Evolutionary conservation across 108 stramenopile genomes (phyloP).

Genomic region (Bacterosira constricta): DNA sequence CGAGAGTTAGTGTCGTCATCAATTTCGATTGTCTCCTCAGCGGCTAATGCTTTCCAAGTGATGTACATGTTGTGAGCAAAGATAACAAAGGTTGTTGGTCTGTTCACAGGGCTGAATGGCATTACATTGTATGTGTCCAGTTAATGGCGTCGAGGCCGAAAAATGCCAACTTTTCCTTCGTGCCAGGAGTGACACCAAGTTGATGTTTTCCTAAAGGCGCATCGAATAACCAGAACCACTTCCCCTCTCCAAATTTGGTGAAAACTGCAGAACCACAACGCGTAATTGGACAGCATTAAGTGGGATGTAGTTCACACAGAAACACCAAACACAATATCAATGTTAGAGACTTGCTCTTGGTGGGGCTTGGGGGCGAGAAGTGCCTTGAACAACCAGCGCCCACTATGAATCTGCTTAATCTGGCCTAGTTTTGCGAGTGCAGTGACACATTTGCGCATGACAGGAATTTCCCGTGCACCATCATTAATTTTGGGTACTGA

Average conservation of each 20-base stretch:
- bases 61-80: background rate
- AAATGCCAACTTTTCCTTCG: background rate
- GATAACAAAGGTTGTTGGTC: background rate
- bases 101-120: background rate
- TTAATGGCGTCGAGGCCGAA: too few species aligned
- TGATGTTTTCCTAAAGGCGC: background rate
- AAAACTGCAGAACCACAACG: background rate
- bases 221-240: constrained; percentile 1
- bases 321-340: background rate
- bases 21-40: background rate
- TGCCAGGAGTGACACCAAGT: background rate
- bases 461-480: background rate
- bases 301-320: background rate
- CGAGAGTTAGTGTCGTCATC: background rate
- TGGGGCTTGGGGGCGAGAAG: background rate
- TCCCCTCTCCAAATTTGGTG: background rate
- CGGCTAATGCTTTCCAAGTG: background rate
- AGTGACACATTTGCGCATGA: background rate
- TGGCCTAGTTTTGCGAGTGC: too few species aligned
- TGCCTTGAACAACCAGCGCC: background rate
- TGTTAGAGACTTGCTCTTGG: background rate
- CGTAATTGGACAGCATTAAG: background rate
- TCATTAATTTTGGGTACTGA: background rate
- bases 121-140: background rate
- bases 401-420: background rate